These are phyloP conservation scores for Zarea fungicola DNA, from an alignment of 2,329 filamentous ascomycete species.

Conservation along the genomic window DNA sequence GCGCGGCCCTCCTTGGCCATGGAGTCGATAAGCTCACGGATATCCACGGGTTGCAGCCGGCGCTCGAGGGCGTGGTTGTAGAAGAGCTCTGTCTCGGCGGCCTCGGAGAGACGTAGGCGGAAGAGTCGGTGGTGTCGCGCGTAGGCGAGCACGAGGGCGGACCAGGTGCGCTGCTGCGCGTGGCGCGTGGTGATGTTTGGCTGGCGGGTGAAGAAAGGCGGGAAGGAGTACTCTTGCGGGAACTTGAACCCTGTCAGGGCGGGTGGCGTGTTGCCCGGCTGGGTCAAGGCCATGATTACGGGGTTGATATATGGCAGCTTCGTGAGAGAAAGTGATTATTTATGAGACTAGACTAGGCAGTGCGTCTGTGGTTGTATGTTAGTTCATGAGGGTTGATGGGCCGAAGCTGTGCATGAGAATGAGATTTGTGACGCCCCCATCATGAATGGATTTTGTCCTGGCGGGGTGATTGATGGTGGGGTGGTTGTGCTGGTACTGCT, in stretches of 20 bases:
- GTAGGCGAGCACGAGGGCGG: constrained; percentile 77
- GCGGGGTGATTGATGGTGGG: too few species aligned
- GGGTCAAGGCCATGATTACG: not conserved
- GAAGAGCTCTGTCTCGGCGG: constrained; percentile 53
- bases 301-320: too few species aligned
- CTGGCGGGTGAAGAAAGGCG: constrained; percentile 81
- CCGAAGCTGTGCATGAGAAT: too few species aligned
- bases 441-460: too few species aligned
- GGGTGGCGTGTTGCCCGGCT: constrained; percentile 5
- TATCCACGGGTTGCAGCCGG: constrained; percentile 44
- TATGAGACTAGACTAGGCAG: too few species aligned
- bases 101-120: constrained; percentile 59
- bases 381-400: too few species aligned
- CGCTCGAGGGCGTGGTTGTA: constrained; percentile 50
- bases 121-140: constrained; percentile 72
- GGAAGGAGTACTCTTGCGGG: constrained; percentile 67
- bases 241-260: constrained; percentile 41
- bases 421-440: too few species aligned
- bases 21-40: constrained; percentile 53
- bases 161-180: constrained; percentile 80
- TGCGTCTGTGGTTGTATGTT: too few species aligned
- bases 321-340: too few species aligned
- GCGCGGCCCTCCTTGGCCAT: constrained; percentile 55
- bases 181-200: constrained; percentile 67
- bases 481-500: too few species aligned